Percentiles rank a stretch among this genome's conserved stretches.
phyloP scores from a whole-genome alignment of 768 basidiomycete genomes.

The Psilocybe cyanescens region DNA sequence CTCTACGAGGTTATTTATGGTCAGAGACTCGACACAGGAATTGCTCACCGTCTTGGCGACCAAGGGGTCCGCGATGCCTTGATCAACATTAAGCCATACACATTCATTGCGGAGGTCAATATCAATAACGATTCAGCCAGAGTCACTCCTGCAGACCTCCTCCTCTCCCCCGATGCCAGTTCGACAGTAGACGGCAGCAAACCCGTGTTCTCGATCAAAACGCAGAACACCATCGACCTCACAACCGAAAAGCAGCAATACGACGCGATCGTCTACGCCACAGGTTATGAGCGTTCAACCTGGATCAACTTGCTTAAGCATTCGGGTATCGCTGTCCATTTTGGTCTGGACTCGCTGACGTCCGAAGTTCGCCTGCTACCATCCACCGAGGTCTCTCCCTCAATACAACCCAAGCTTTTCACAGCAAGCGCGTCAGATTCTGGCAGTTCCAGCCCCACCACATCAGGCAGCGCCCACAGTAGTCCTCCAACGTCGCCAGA shows the following conservation, averaged over 20 bases:
- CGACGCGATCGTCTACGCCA: conserved; percentile 54
- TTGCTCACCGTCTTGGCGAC: conserved; percentile 35
- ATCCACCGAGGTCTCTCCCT: conserved; percentile 4
- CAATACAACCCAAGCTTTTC: conserved; percentile 17
- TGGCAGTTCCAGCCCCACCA: conserved; percentile 17
- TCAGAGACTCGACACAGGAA: conserved; percentile 48
- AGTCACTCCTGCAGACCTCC: conserved; percentile 11
- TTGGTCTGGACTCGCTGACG: conserved; percentile 33
- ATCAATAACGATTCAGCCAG: conserved; percentile 6
- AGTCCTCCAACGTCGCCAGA: conserved; percentile 30
- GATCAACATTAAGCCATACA: conserved; percentile 42
- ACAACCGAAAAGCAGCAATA: conserved; percentile 37
- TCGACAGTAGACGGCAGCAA: background rate
- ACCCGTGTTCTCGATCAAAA: conserved; percentile 24
- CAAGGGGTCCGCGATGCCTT: conserved; percentile 24
- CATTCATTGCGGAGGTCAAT: conserved; percentile 36
- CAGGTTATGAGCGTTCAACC: conserved; percentile 54
- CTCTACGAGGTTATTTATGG: conserved; percentile 55
- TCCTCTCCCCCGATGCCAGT: conserved; percentile 21
- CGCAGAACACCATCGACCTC: conserved; percentile 42
- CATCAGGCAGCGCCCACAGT: conserved; percentile 23
- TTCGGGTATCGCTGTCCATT: conserved; percentile 41
- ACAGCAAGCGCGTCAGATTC: conserved; percentile 14
- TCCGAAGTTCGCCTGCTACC: conserved; percentile 30
- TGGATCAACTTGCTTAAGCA: conserved; percentile 47